These are phyloP conservation scores for Microcera coccophila DNA, from an alignment of 2,329 filamentous ascomycete genomes.

Conservation along the genomic window DNA sequence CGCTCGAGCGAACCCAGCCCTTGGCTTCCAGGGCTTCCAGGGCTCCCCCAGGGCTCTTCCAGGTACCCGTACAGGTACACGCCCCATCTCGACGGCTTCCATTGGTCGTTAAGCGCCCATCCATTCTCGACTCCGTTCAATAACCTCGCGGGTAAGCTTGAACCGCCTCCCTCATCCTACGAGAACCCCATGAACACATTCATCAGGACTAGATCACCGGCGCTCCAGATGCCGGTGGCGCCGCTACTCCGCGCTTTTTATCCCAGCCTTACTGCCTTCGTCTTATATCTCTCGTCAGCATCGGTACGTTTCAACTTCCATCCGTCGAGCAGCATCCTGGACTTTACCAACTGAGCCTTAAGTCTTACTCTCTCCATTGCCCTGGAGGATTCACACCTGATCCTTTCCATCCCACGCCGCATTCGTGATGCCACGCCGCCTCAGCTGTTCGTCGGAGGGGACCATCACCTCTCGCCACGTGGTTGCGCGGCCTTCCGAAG, in stretches of 20 bases:
- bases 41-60: too few species aligned
- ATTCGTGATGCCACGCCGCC: background rate
- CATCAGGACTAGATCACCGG: too few species aligned
- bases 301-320: background rate
- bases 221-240: too few species aligned
- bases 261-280: conserved; percentile 1
- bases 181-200: too few species aligned
- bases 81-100: too few species aligned
- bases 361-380: background rate
- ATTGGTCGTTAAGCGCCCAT: too few species aligned
- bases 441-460: background rate
- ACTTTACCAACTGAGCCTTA: background rate
- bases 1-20: too few species aligned
- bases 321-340: background rate
- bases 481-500: background rate
- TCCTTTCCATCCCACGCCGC: too few species aligned
- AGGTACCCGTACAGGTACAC: too few species aligned
- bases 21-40: too few species aligned
- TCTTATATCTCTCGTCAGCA: background rate
- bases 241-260: conserved; percentile 25
- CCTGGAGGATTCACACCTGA: too few species aligned
- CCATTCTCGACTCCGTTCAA: background rate
- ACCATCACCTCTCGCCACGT: background rate
- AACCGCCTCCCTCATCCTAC: conserved; percentile 5
- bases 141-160: conserved; percentile 12